Evolutionary conservation across 805 yeast species (phyloP), one percentile per base, ranked within the genome.

Genomic region (Clavispora vitiphila): DNA sequence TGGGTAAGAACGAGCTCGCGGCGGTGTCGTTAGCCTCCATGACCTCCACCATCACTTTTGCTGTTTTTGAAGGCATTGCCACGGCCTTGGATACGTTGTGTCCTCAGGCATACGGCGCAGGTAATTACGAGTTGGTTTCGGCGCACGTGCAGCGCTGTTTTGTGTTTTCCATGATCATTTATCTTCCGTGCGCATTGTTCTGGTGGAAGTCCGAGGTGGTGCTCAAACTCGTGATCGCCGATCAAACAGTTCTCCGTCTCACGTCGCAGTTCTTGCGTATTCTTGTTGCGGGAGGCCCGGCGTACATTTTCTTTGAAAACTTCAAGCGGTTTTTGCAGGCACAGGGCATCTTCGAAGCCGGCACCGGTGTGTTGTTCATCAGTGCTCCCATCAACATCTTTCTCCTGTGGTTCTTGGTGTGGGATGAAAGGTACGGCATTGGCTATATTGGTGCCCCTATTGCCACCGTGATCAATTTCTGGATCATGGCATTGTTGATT

Each of bases 341-440:
- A 0, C 75, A 70, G 49, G 74, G 75, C 8, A 69, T 70, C 23
- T 70, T 69, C 47, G 74, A 70, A 52, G 75, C 74, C 6, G 71
- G 74, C 10, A 70, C 74, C 8, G 72, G 72, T 1, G 64, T 70
- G 12, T 53, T 70, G 11, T 58, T 69, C 36, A 43, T 70, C 18
- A 60, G 67, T 52, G 74, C 74, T 8, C 73, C 74, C 4, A 51
- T 68, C 21, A 67, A 70, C 47, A 63, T 69, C 15, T 54, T 61
- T 34, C 51, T 70, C 18, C 63, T 72, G 7, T 69, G 64, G 62
- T 57, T 65, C 37, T 54, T 70, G 11, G 75, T 70, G n/a, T 70
- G 74, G 74, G 55, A 67, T 49, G 49, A 59, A 38, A 57, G 43
- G 10, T 63, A 52, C 45, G 74, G 74, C 5, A 22, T 70, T 26